These are phyloP conservation scores for Chrysosporium keratinophilum DNA, from an alignment of 2,329 filamentous ascomycete genomes.

Conservation along the genomic window DNA sequence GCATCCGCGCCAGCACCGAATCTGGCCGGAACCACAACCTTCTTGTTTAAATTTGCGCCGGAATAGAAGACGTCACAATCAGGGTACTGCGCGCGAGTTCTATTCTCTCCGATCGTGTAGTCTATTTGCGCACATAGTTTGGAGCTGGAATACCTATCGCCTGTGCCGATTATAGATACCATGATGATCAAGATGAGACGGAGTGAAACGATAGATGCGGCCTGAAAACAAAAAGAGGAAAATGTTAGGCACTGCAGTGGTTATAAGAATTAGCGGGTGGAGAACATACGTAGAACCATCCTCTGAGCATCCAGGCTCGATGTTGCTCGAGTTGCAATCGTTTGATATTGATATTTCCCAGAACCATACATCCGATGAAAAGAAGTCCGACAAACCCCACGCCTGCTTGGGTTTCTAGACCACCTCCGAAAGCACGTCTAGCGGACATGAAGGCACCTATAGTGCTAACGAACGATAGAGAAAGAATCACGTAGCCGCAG, in stretches of 20 bases:
- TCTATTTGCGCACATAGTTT: constrained; percentile 42
- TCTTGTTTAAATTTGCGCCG: constrained; percentile 21
- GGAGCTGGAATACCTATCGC: constrained; percentile 27
- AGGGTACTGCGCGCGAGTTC: constrained; percentile 24
- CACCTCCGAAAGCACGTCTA: constrained; percentile 45
- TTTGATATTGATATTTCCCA: constrained; percentile 50
- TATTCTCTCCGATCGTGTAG: constrained; percentile 30
- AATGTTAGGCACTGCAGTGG: constrained; percentile 28
- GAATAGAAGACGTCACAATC: constrained; percentile 21
- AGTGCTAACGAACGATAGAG: constrained; percentile 40
- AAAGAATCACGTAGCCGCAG: constrained; percentile 47
- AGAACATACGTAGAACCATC: constrained; percentile 37
- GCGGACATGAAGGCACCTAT: constrained; percentile 46
- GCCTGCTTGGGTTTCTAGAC: constrained; percentile 40
- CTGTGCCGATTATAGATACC: constrained; percentile 31
- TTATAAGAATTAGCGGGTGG: constrained; percentile 31
- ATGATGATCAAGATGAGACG: constrained; percentile 32
- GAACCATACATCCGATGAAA: constrained; percentile 21
- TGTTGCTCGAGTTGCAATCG: constrained; percentile 53
- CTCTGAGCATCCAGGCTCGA: constrained; percentile 53
- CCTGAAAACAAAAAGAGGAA: background rate
- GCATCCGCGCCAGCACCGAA: background rate
- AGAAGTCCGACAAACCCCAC: constrained; percentile 18
- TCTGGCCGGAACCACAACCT: constrained; percentile 13
- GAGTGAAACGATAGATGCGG: constrained; percentile 21